These are phyloP conservation scores for Baudoinia panamericana DNA, from an alignment of 495 filamentous ascomycete genomes.

Conservation along the genomic window DNA sequence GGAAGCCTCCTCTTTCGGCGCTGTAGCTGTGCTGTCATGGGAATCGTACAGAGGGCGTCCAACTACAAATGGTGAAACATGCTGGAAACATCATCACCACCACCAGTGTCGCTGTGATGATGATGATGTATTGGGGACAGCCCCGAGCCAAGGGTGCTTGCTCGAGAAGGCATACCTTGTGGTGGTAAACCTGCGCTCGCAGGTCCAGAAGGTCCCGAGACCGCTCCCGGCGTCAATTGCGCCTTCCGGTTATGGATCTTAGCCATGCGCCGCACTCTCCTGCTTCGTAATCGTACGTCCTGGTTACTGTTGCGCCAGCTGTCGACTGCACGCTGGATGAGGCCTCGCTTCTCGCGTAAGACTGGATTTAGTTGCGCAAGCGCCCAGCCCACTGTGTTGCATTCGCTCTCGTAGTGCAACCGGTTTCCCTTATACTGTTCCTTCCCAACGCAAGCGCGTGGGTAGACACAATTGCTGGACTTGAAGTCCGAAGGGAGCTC, in stretches of 20 bases:
- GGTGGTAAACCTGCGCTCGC: slow-evolving; percentile 27
- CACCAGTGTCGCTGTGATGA: slow-evolving; percentile 62
- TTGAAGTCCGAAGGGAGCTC: slow-evolving; percentile 78
- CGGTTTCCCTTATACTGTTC: slow-evolving; percentile 93
- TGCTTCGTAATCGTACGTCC: slow-evolving; percentile 76
- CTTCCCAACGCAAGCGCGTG: slow-evolving; percentile 84
- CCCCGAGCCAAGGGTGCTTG: slow-evolving; percentile 29
- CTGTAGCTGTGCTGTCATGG: neutral
- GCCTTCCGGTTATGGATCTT: slow-evolving; percentile 82
- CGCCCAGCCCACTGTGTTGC: slow-evolving; percentile 96
- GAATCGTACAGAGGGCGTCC: slow-evolving; percentile 2
- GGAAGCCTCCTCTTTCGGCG: no score
- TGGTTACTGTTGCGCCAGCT: slow-evolving; percentile 99
- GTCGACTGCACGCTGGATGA: slow-evolving; percentile 94
- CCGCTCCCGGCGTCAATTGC: slow-evolving; percentile 33
- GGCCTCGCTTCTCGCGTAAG: slow-evolving; percentile 78
- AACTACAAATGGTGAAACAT: slow-evolving; percentile 51
- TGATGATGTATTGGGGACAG: slow-evolving; percentile 61
- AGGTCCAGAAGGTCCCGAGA: slow-evolving; percentile 40
- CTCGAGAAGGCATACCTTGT: slow-evolving; percentile 39
- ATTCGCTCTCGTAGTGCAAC: slow-evolving; percentile 92
- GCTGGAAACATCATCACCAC: slow-evolving; percentile 79
- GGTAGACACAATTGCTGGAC: slow-evolving; percentile 95
- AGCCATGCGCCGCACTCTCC: slow-evolving; percentile 84
- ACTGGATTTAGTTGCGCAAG: slow-evolving; percentile 84